Evolutionary conservation across 495 filamentous ascomycete genomes (phyloP).

Genomic region (Astrocystis sublimbata): DNA sequence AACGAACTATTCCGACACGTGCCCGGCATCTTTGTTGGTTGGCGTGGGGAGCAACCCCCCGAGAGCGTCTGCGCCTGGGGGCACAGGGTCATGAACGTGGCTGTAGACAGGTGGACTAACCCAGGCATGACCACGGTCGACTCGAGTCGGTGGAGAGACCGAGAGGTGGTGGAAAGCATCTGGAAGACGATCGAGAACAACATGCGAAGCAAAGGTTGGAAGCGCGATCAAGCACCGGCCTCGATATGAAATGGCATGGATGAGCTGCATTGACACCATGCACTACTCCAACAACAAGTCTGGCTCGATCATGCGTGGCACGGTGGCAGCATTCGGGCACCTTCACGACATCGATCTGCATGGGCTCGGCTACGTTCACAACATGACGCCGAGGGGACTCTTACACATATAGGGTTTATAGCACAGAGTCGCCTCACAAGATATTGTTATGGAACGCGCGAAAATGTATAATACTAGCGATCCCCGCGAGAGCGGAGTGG

Average conservation of each 20-base stretch:
- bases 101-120: slow-evolving; percentile 78
- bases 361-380: too few relatives aligned
- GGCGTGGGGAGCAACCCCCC: slow-evolving; percentile 81
- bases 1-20: slow-evolving; percentile 86
- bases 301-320: too few relatives aligned
- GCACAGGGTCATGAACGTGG: slow-evolving; percentile 70
- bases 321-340: too few relatives aligned
- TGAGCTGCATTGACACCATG: background rate
- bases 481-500: background rate
- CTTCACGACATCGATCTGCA: too few relatives aligned
- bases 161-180: slow-evolving; percentile 90
- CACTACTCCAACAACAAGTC: background rate
- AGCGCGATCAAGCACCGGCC: slow-evolving; percentile 60
- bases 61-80: slow-evolving; percentile 79
- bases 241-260: slow-evolving; percentile 38
- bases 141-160: slow-evolving; percentile 78
- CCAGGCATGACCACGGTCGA: slow-evolving; percentile 47
- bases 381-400: too few relatives aligned
- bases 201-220: slow-evolving; percentile 86
- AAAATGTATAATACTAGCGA: slow-evolving; percentile 8
- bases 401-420: background rate
- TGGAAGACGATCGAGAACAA: slow-evolving; percentile 88
- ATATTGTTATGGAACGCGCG: background rate
- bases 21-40: slow-evolving; percentile 86
- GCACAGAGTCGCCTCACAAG: background rate